Percentiles rank a stretch among this genome's conserved stretches.
Evolutionary conservation across 2,329 filamentous ascomycete species (phyloP).

Genomic region (Pleurostoma richardsiae): DNA sequence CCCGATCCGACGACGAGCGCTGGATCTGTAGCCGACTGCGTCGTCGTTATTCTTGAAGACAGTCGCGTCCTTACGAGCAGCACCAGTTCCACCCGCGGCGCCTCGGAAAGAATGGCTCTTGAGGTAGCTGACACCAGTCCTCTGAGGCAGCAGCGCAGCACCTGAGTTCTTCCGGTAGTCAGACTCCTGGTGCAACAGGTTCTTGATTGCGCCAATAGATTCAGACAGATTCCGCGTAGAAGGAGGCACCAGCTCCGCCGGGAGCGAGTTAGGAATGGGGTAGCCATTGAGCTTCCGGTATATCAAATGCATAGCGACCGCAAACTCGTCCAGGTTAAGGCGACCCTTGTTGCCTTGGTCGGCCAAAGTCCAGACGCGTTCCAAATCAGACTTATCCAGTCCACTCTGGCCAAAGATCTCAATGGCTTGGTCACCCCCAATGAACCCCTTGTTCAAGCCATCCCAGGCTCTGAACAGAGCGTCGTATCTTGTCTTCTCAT

Average conservation of each 20-base stretch:
- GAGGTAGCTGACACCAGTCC: slow-evolving; percentile 96
- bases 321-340: slow-evolving; percentile 93
- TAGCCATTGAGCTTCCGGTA: slow-evolving; percentile 97
- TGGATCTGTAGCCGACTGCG: slow-evolving; percentile 86
- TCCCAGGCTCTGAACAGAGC: slow-evolving; percentile 95
- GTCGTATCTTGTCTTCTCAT: slow-evolving; percentile 96
- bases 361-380: slow-evolving; percentile 89
- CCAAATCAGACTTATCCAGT: slow-evolving; percentile 82
- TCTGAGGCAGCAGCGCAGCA: slow-evolving; percentile 85
- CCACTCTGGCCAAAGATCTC: slow-evolving; percentile 98
- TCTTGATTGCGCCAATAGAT: slow-evolving; percentile 90
- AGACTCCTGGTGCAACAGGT: slow-evolving; percentile 81
- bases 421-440: slow-evolving; percentile 86
- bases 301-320: slow-evolving; percentile 98
- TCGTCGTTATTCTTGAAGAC: slow-evolving; percentile 97
- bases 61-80: slow-evolving; percentile 83
- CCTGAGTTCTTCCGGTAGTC: slow-evolving; percentile 85
- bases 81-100: slow-evolving; percentile 44
- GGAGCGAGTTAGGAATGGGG: slow-evolving; percentile 79
- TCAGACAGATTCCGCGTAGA: slow-evolving; percentile 91
- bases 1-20: slow-evolving; percentile 80
- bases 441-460: slow-evolving; percentile 86
- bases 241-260: slow-evolving; percentile 87
- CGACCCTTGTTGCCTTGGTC: slow-evolving; percentile 93
- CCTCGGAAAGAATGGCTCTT: slow-evolving; percentile 90